phyloP scores from a whole-genome alignment of 2,329 filamentous ascomycete genomes.

The Aspergillus proliferans region DNA sequence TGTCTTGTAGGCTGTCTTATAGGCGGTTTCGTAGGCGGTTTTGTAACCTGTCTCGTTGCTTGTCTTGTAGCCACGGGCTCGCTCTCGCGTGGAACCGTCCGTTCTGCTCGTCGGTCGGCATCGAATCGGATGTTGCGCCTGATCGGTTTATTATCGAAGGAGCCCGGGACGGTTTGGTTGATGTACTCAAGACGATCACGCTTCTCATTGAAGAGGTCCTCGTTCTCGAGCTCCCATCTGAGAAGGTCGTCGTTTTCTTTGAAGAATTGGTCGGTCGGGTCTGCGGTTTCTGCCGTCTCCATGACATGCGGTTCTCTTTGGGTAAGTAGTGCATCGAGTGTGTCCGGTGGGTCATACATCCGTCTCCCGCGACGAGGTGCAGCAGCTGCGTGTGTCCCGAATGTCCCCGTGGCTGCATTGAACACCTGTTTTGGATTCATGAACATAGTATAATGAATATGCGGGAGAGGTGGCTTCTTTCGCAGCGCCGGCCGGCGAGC shows the following conservation, averaged over 20 bases:
- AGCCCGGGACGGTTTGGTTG: constrained; percentile 28
- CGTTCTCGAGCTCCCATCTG: constrained; percentile 33
- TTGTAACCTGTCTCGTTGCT: background rate
- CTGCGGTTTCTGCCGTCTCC: constrained; percentile 1
- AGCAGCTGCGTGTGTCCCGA: constrained; percentile 37
- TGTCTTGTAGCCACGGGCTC: background rate
- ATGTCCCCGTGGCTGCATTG: constrained; percentile 38
- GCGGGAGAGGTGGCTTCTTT: background rate
- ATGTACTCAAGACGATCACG: constrained; percentile 27
- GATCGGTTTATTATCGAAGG: constrained; percentile 27
- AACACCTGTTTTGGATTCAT: constrained; percentile 36
- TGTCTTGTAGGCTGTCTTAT: background rate
- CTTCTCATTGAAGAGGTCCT: constrained; percentile 20
- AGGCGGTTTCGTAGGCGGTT: background rate
- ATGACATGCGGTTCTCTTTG: constrained; percentile 5
- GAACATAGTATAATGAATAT: constrained; percentile 18
- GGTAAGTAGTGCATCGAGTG: constrained; percentile 27
- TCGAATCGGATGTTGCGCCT: constrained; percentile 30
- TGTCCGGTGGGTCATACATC: constrained; percentile 12
- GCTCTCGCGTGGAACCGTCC: background rate
- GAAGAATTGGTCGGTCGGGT: constrained; percentile 23
- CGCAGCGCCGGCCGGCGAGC: constrained; percentile 1
- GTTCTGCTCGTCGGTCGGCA: constrained; percentile 12
- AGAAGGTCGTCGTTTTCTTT: constrained; percentile 26
- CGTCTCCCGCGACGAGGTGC: constrained; percentile 8